Percentiles rank a stretch among this genome's conserved stretches.
These are phyloP conservation scores for Hypoxylon intermedium DNA, from an alignment of 495 filamentous ascomycete species.

Conservation along the genomic window DNA sequence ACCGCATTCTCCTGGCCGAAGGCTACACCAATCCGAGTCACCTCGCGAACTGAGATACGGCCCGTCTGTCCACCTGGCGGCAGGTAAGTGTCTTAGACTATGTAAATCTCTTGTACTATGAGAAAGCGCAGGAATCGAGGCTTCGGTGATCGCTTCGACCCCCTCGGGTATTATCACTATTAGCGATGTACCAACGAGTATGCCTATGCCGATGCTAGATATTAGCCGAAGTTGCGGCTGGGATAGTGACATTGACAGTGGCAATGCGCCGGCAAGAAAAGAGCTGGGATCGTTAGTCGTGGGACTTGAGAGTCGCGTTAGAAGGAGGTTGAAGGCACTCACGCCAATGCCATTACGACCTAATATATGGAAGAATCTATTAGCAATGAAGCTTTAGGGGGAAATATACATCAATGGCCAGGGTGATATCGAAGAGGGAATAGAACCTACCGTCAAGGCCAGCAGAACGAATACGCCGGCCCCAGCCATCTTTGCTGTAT, in stretches of 20 bases:
- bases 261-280: conserved; percentile 91
- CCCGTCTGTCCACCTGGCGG: conserved; percentile 34
- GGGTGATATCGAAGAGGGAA: no score
- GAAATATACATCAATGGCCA: background rate
- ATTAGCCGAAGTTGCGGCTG: conserved; percentile 86
- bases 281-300: conserved; percentile 66
- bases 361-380: conserved; percentile 36
- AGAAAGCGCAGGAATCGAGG: conserved; percentile 53
- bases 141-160: conserved; percentile 85
- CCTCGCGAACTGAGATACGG: background rate
- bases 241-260: conserved; percentile 88
- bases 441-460: conserved; percentile 64
- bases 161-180: conserved; percentile 98
- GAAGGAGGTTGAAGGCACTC: conserved; percentile 46
- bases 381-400: conserved; percentile 2
- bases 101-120: conserved; percentile 44
- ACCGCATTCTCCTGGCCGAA: background rate
- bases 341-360: conserved; percentile 95
- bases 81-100: conserved; percentile 23
- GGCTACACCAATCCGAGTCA: conserved; percentile 5
- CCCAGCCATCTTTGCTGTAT: conserved; percentile 41
- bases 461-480: conserved; percentile 84
- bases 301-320: conserved; percentile 7
- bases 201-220: conserved; percentile 90
- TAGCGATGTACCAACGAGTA: conserved; percentile 91